phyloP scores from a whole-genome alignment of 495 filamentous ascomycete genomes.

The Aspergillus bertholletiae region DNA sequence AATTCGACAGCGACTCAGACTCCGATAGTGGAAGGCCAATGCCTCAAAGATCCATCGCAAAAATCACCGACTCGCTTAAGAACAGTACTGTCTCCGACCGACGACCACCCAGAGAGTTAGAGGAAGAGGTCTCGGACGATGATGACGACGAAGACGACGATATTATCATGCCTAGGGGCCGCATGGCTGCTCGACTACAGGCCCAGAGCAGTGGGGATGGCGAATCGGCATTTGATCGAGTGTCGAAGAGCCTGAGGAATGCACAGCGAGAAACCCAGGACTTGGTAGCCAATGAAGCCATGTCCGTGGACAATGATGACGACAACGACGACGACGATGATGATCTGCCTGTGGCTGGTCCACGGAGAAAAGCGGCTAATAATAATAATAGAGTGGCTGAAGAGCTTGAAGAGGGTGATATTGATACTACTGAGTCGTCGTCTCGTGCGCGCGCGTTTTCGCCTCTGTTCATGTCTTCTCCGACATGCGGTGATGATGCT shows the following conservation, averaged over 20 bases:
- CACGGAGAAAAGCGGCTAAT: slow-evolving; percentile 26
- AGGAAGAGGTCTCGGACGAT: slow-evolving; percentile 18
- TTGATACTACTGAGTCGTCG: too few species aligned
- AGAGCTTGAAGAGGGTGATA: slow-evolving; percentile 7
- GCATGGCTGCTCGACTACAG: slow-evolving; percentile 68
- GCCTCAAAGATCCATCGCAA: slow-evolving; percentile 11
- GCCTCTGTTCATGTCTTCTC: slow-evolving; percentile 40
- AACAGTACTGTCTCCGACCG: slow-evolving; percentile 9
- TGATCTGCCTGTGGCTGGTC: slow-evolving; percentile 33
- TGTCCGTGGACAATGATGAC: slow-evolving; percentile 23
- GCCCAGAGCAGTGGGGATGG: slow-evolving; percentile 14
- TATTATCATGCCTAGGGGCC: slow-evolving; percentile 60
- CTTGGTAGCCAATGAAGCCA: slow-evolving; percentile 4
- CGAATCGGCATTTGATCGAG: slow-evolving; percentile 35
- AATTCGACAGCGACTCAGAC: slow-evolving; percentile 57
- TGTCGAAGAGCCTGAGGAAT: slow-evolving; percentile 25
- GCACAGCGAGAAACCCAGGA: slow-evolving; percentile 15
- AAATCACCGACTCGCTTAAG: slow-evolving; percentile 22
- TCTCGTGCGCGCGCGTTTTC: slow-evolving; percentile 29
- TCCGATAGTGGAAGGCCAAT: slow-evolving; percentile 24
- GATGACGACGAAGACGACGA: slow-evolving; percentile 42
- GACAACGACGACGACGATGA: slow-evolving; percentile 33
- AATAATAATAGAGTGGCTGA: slow-evolving; percentile 5
- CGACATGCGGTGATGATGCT: slow-evolving; percentile 10
- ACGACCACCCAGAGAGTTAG: background rate